Base-by-base conservation (phyloP, 208 protist species). In the Crithidia mellificae region DNA sequence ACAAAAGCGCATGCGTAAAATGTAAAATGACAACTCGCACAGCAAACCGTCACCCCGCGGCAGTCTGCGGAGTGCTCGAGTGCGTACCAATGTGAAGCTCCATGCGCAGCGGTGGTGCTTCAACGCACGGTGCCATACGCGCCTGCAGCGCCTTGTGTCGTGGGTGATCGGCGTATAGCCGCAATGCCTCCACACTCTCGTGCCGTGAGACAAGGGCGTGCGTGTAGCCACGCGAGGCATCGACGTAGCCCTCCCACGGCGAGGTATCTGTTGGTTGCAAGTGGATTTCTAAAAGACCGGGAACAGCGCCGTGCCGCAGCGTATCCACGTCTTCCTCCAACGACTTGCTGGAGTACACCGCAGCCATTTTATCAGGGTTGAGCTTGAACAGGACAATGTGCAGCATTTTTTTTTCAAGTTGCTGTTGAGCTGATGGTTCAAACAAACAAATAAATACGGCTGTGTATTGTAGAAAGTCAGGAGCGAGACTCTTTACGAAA, bases 351-450 rank as follows among this genome's bases (percentile, higher is more conserved):
- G 70, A 47, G 14, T 77, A 70, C 30, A 71, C 41, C 4, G 22
- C 56, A 2, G 64, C 66, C 47, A 85, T 20, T 63, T 76, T 83
- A 9, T 50, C 69, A 0, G 36, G 29, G 54, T 88, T 75, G n/a
- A 89, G 65, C 41, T 82, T 80, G 52, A 92, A 90, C 15, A 92
- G 32, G 7, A 86, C 81, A 51, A 90, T 70, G 68, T 92, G 83
- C 24, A 73, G 70, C 63, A 90, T 86, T 14, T 47, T 67, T 6
- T 24, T 2, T 12, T 36, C 17, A 19, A 12, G n/a, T n/a, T n/a
- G n/a, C n/a, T n/a, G n/a, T n/a, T n/a, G n/a, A n/a, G n/a, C n/a
- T n/a, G n/a, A n/a, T n/a, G n/a, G n/a, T n/a, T n/a, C 14, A 54
- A 65, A 32, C 32, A 43, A 56, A 55, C 25, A 53, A 53, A 53